phyloP scores from a whole-genome alignment of 2,329 filamentous ascomycete species.

The Trichoderma cornu-damae region DNA sequence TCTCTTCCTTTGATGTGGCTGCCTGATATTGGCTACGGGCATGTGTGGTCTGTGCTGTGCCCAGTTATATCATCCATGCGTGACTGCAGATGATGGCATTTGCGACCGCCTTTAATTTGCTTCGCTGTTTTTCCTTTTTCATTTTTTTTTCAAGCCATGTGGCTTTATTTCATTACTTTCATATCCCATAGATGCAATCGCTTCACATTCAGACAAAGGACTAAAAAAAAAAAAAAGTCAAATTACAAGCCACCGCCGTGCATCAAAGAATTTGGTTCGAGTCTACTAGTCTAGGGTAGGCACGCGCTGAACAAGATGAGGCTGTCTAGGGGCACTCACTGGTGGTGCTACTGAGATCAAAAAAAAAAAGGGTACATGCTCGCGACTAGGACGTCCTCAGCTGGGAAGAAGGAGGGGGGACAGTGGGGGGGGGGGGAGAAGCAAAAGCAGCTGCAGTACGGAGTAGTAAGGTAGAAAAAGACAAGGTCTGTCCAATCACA shows the following conservation, averaged over 20 bases:
- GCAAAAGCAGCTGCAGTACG: too few relatives aligned
- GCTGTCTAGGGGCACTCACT: background rate
- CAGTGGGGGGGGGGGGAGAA: background rate
- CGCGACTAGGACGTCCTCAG: too few relatives aligned
- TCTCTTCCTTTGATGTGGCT: background rate
- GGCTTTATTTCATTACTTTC: too few relatives aligned
- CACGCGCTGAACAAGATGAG: background rate
- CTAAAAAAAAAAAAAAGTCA: too few relatives aligned
- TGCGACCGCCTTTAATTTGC: too few relatives aligned
- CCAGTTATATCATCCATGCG: too few relatives aligned
- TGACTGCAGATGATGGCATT: too few relatives aligned
- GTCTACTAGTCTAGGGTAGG: background rate
- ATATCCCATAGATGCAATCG: too few relatives aligned
- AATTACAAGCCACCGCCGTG: too few relatives aligned
- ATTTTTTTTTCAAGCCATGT: too few relatives aligned
- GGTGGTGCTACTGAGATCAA: background rate
- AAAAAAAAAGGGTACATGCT: background rate
- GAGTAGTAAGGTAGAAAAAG: background rate
- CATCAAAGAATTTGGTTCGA: background rate
- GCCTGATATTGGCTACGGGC: background rate
- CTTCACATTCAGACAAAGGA: too few relatives aligned
- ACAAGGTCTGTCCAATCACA: background rate
- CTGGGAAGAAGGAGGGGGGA: background rate
- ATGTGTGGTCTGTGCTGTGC: background rate
- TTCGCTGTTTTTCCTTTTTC: too few relatives aligned